A percentile compares a stretch with the other conserved stretches of the same genome.
These are phyloP conservation scores for Fusarium veterinarium DNA, from an alignment of 2,329 filamentous ascomycete genomes.

Conservation along the genomic window DNA sequence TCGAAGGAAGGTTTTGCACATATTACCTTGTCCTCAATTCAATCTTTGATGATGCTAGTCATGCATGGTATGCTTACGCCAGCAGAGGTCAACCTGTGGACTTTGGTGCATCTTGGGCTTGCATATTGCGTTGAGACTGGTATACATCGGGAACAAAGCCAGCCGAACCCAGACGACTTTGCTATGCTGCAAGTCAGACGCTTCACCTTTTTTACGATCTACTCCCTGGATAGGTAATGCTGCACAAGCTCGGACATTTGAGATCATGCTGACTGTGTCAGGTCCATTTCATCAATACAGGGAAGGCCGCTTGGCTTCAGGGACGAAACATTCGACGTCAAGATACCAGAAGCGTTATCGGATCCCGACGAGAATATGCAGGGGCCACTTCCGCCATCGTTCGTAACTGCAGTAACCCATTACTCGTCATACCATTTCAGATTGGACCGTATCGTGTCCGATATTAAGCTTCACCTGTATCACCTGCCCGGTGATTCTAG, in stretches of 20 bases:
- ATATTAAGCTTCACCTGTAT: neutral
- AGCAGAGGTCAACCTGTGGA: neutral
- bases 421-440: neutral
- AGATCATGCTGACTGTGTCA: neutral
- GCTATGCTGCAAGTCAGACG: neutral
- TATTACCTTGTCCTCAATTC: neutral
- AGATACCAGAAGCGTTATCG: fast-evolving
- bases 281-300: neutral
- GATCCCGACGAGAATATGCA: neutral
- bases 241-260: neutral
- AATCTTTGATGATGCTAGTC: neutral
- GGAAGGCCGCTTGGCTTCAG: neutral
- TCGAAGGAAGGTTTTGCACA: neutral
- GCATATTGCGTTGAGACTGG: neutral
- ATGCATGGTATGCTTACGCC: neutral
- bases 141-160: neutral
- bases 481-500: conserved; percentile 28
- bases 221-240: neutral
- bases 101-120: neutral
- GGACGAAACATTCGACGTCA: neutral
- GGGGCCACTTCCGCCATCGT: fast-evolving
- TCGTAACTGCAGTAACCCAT: neutral
- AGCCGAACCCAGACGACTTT: fast-evolving
- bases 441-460: neutral
- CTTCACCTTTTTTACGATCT: neutral